Conservation (phyloP, 495 filamentous ascomycete genomes). For the Letharia lupina region DNA sequence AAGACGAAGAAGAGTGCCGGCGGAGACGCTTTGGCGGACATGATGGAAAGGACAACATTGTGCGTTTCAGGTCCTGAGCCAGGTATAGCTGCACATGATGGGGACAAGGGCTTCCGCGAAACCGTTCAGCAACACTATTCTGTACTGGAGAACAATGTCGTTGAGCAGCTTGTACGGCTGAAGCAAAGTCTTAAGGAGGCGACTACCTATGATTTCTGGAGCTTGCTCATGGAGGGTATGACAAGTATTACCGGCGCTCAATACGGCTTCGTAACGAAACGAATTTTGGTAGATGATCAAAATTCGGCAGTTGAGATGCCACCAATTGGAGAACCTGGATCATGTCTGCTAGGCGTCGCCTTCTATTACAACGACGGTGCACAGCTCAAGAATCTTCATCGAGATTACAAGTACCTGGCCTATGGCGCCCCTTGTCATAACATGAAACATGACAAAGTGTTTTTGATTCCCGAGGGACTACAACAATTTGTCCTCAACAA, state of each 20-base stretch:
- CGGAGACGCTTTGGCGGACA: slow-evolving; percentile 16
- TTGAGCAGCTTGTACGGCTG: slow-evolving; percentile 53
- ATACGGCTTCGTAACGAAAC: slow-evolving; percentile 62
- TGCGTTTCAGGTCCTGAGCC: slow-evolving; percentile 37
- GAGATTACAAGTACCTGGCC: slow-evolving; percentile 56
- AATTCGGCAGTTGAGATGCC: slow-evolving; percentile 47
- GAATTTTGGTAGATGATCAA: slow-evolving; percentile 54
- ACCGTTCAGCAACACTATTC: slow-evolving; percentile 41
- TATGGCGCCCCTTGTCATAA: slow-evolving; percentile 56
- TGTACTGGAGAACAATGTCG: slow-evolving; percentile 50
- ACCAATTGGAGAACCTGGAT: slow-evolving; percentile 46
- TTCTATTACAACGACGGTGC: slow-evolving; percentile 63
- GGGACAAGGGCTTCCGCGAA: slow-evolving; percentile 43
- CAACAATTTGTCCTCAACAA: slow-evolving; percentile 51
- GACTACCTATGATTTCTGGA: slow-evolving; percentile 58
- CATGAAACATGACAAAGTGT: slow-evolving; percentile 69
- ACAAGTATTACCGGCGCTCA: slow-evolving; percentile 57
- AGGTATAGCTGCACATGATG: slow-evolving; percentile 36
- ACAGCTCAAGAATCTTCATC: slow-evolving; percentile 44
- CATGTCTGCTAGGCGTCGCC: slow-evolving; percentile 57
- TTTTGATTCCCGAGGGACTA: slow-evolving; percentile 59
- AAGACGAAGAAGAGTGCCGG: slow-evolving; percentile 17
- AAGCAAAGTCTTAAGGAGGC: slow-evolving; percentile 50
- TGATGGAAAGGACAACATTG: slow-evolving; percentile 32
- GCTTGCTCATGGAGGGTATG: slow-evolving; percentile 56